Base-by-base conservation (phyloP, 148 eudicot genomes). In the Nepenthes gracilis region DNA sequence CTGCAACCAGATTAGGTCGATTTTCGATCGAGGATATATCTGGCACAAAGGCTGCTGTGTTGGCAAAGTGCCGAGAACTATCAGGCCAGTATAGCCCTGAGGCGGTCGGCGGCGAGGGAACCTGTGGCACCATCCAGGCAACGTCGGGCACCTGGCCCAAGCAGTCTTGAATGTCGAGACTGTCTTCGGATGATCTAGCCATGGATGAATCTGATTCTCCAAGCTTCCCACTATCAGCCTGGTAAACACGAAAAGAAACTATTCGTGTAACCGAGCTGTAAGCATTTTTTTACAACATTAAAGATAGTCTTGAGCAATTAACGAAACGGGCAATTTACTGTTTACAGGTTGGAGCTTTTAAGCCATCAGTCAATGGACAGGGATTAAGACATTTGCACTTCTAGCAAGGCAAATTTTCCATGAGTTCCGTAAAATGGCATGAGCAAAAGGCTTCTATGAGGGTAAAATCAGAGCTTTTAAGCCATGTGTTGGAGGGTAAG, bases 171-270 rank as follows among this genome's bases (percentile, higher is more conserved):
- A 2, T 55, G 37, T 55, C 58, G 36, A 55, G 36, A 35, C 33
- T 36, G 14, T 55, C 58, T 55, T 55, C 58, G 13, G 54, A 79
- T 71, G 70, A 80, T 74, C 62, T 55, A 36, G 70, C 43, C 38
- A 80, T 23, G 33, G 81, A 66, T 38, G 83, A 73, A 69, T 84
- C 88, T 5, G 89, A 83, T 23, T 78, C 83, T 71, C 85, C 89
- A 32, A 77, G 67, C 79, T 79, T 86, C n/a, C 81, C 83, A 64
- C 79, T 77, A 72, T 86, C 94, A 74, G 83, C 89, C 94, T 86
- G 11, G 6, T 11, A 49, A 49, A 49, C n/a, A 49, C 3, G 11
- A 11, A 11, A 49, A 49, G 0, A 55, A 2, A 50, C 54, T 0
- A 0, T 23, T 23, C 23, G 23, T 23, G 23, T 23, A 23, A 23